phyloP scores from a whole-genome alignment of 768 basidiomycete species.

The Russula dissimulans region DNA sequence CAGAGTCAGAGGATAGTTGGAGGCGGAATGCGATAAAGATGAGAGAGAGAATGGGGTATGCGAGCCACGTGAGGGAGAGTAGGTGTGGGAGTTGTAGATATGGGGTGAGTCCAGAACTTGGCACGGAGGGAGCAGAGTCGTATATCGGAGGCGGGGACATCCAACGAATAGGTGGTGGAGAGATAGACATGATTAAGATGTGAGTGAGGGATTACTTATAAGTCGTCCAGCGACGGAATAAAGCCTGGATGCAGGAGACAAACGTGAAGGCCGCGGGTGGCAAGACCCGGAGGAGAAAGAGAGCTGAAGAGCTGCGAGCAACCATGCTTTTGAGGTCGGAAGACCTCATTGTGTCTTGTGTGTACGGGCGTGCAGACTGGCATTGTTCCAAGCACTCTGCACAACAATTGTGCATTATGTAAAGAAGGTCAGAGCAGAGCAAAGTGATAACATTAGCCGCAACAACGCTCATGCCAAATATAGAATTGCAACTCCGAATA shows the following conservation, averaged over 20 bases:
- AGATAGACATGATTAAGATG: slow-evolving; percentile 22
- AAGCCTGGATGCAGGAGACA: neutral
- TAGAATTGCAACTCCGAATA: too few relatives aligned
- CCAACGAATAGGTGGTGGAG: slow-evolving; percentile 22
- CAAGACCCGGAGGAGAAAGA: slow-evolving; percentile 6
- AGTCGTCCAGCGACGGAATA: slow-evolving; percentile 20
- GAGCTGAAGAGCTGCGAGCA: neutral
- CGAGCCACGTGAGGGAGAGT: slow-evolving; percentile 83
- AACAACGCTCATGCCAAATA: too few relatives aligned
- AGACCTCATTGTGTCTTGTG: slow-evolving; percentile 14
- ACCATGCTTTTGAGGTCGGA: slow-evolving; percentile 12
- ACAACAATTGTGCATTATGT: neutral
- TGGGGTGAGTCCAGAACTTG: slow-evolving; percentile 46
- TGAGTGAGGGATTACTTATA: neutral
- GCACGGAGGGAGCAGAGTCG: slow-evolving; percentile 32
- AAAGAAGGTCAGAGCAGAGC: neutral
- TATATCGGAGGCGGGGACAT: slow-evolving; percentile 46
- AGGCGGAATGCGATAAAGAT: slow-evolving; percentile 82
- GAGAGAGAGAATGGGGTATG: slow-evolving; percentile 84
- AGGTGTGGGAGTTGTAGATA: slow-evolving; percentile 79
- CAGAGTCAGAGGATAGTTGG: slow-evolving; percentile 58
- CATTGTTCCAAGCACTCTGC: neutral
- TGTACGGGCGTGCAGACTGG: neutral
- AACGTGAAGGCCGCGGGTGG: slow-evolving; percentile 8
- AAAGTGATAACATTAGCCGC: neutral